Conservation (phyloP, 768 basidiomycete species). For the Cubamyces sp. region DNA sequence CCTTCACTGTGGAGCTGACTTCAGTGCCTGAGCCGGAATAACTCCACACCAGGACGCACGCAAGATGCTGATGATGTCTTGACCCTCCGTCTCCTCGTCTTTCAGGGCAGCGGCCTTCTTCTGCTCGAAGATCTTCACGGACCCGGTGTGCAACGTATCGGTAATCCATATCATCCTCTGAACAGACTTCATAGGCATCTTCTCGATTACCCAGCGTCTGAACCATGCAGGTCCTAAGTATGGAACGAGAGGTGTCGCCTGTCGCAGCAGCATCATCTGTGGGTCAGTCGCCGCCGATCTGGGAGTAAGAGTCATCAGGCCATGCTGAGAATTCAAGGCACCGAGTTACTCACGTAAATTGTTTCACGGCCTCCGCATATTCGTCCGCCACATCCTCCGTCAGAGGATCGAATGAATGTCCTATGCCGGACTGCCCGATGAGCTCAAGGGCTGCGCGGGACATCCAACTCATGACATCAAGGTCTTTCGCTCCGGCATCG, state of each 20-base stretch:
- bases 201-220: slow-evolving; percentile 39
- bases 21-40: too few relatives aligned
- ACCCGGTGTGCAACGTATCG: slow-evolving; percentile 40
- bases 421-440: slow-evolving; percentile 33
- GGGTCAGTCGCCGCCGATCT: slow-evolving; percentile 9
- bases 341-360: slow-evolving; percentile 21
- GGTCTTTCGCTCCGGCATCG: slow-evolving; percentile 7
- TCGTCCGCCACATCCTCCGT: slow-evolving; percentile 21
- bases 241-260: slow-evolving; percentile 21
- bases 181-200: slow-evolving; percentile 38
- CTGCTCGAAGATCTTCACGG: slow-evolving; percentile 40
- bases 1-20: slow-evolving; percentile 39
- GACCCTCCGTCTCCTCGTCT: slow-evolving; percentile 41
- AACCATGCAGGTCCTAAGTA: slow-evolving; percentile 32
- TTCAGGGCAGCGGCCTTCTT: slow-evolving; percentile 41
- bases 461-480: slow-evolving; percentile 34
- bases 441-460: slow-evolving; percentile 33
- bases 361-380: slow-evolving; percentile 33
- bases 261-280: slow-evolving; percentile 18
- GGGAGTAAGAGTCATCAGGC: neutral
- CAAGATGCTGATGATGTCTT: slow-evolving; percentile 51
- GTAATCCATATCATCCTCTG: slow-evolving; percentile 40
- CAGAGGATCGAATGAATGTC: slow-evolving; percentile 34
- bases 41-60: slow-evolving; percentile 35
- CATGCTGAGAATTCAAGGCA: neutral